phyloP scores from a whole-genome alignment of 768 basidiomycete species.

The Tricholoma bakamatsutake region DNA sequence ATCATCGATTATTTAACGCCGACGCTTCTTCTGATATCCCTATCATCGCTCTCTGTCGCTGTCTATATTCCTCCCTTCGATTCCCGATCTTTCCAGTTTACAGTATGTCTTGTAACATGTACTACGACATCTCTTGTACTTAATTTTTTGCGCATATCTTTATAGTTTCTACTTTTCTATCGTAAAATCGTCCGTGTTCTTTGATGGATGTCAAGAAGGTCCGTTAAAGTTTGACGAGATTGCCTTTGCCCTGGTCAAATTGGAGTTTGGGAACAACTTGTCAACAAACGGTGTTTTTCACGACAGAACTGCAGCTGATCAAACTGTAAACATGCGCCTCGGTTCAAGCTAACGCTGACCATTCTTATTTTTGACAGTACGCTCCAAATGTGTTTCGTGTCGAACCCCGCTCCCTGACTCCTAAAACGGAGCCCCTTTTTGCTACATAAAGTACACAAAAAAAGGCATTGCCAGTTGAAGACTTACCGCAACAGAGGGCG shows the following conservation, averaged over 20 bases:
- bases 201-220: background rate
- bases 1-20: background rate
- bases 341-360: too few relatives aligned
- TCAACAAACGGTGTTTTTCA: too few relatives aligned
- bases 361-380: too few relatives aligned
- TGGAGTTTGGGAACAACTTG: too few relatives aligned
- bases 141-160: conserved; percentile 13
- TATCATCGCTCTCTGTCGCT: background rate
- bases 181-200: background rate
- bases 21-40: background rate
- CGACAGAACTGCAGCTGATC: too few relatives aligned
- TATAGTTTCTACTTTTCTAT: conserved; percentile 4
- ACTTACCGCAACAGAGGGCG: too few relatives aligned
- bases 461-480: too few relatives aligned
- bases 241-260: background rate
- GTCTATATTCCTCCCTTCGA: conserved; percentile 1
- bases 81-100: conserved; percentile 3
- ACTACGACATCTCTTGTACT: conserved; percentile 7
- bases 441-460: too few relatives aligned
- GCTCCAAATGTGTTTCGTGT: too few relatives aligned
- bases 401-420: too few relatives aligned
- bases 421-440: too few relatives aligned
- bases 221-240: background rate
- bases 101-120: conserved; percentile 9
- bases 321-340: too few relatives aligned